Percentiles rank a stretch among this genome's conserved stretches.
These are phyloP conservation scores for Zygosaccharomyces lentus DNA, from an alignment of 805 yeast species.

Conservation along the genomic window DNA sequence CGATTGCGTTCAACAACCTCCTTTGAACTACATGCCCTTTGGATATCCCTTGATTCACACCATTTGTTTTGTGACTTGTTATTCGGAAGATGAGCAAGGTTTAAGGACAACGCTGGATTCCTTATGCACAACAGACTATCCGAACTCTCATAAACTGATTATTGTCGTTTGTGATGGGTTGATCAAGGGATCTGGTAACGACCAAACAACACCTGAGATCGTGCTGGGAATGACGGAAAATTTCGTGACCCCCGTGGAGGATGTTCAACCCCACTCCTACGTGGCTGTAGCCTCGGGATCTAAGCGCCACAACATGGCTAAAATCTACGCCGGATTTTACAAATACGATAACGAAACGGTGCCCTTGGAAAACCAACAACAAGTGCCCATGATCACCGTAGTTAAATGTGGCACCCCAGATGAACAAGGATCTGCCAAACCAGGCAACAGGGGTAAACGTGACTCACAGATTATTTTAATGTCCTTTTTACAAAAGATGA, in stretches of 20 bases:
- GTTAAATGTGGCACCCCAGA: conserved; percentile 87
- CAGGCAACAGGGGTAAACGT: conserved; percentile 95
- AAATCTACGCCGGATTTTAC: conserved; percentile 91
- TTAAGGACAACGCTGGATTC: conserved; percentile 88
- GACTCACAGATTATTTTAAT: conserved; percentile 88
- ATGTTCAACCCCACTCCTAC: conserved; percentile 78
- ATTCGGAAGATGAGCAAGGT: conserved; percentile 87
- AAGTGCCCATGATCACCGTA: conserved; percentile 72
- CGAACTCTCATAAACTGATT: conserved; percentile 87
- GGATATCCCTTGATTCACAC: conserved; percentile 74
- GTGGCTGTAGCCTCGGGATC: conserved; percentile 94
- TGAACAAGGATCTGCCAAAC: conserved; percentile 65
- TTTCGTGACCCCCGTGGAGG: conserved; percentile 63
- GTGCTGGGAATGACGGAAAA: conserved; percentile 83
- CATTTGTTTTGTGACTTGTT: conserved; percentile 81
- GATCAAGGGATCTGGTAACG: conserved; percentile 92
- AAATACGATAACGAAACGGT: conserved; percentile 74
- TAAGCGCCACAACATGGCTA: conserved; percentile 97
- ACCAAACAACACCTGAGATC: conserved; percentile 81
- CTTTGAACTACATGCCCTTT: conserved; percentile 81
- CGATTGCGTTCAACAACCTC: conserved; percentile 87
- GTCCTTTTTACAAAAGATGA: conserved; percentile 83
- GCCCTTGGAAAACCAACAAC: conserved; percentile 75
- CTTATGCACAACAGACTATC: conserved; percentile 89
- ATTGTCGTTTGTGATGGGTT: conserved; percentile 89